Conservation (phyloP, 306 rosid genomes). For the Cicer pinnatifidum region DNA sequence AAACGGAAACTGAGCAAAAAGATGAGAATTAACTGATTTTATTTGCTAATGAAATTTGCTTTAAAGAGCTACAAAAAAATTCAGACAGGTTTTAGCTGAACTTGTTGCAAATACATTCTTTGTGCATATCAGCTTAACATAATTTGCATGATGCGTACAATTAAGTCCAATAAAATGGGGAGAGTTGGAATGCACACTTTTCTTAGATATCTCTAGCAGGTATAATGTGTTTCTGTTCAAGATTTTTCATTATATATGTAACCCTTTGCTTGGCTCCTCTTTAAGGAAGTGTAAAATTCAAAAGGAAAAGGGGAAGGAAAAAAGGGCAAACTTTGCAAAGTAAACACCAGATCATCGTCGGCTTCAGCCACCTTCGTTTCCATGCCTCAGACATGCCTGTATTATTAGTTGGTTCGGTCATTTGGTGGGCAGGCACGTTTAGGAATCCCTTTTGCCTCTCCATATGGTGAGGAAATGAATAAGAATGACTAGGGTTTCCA, state of each 20-base stretch:
- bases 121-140: slow-evolving; percentile 43
- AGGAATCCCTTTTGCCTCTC: slow-evolving; percentile 68
- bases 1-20: slow-evolving; percentile 7
- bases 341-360: slow-evolving; percentile 27
- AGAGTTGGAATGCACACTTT: slow-evolving; percentile 82
- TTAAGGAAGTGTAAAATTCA: slow-evolving; percentile 43
- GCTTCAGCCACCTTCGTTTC: slow-evolving; percentile 78
- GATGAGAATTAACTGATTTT: slow-evolving; percentile 37
- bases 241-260: slow-evolving; percentile 53
- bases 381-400: slow-evolving; percentile 79
- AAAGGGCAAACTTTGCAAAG: slow-evolving; percentile 52
- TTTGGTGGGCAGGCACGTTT: slow-evolving; percentile 51
- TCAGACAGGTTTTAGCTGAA: slow-evolving; percentile 34
- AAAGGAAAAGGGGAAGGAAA: slow-evolving; percentile 32
- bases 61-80: slow-evolving; percentile 40
- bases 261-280: slow-evolving; percentile 67
- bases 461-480: slow-evolving; percentile 48
- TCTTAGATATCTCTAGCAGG: slow-evolving; percentile 60
- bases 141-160: slow-evolving; percentile 41
- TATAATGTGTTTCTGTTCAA: slow-evolving; percentile 49
- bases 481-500: slow-evolving; percentile 43
- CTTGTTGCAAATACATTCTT: slow-evolving; percentile 47
- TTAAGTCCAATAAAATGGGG: slow-evolving; percentile 60
- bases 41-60: slow-evolving; percentile 36
- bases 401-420: slow-evolving; percentile 61